A percentile compares a stretch with the other conserved stretches of the same genome.
phyloP scores from a whole-genome alignment of 108 stramenopile genomes.

The Asterionellopsis glacialis region DNA sequence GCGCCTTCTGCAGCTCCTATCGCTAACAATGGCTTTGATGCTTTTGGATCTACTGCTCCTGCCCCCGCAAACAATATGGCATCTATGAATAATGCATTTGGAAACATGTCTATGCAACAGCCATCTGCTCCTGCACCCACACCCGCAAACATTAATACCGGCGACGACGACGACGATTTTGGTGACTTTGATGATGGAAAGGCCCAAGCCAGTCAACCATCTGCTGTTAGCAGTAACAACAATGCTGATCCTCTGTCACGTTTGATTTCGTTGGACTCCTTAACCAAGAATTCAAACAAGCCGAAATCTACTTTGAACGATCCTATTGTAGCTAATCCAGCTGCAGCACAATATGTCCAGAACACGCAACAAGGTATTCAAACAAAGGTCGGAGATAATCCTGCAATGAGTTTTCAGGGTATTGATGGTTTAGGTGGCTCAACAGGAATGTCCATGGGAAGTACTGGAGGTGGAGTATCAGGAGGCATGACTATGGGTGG shows the following conservation, averaged over 20 bases:
- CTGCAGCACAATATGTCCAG: slow-evolving; percentile 25
- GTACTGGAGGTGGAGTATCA: background rate
- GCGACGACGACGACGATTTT: slow-evolving; percentile 40
- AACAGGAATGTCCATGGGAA: slow-evolving; percentile 2
- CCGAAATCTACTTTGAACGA: slow-evolving; percentile 23
- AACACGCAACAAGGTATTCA: slow-evolving; percentile 14
- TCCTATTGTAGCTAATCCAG: slow-evolving; percentile 22
- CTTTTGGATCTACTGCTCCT: slow-evolving; percentile 40
- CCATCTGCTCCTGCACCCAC: slow-evolving; percentile 16
- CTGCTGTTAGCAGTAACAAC: background rate
- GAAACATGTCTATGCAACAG: slow-evolving; percentile 25
- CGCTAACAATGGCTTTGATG: slow-evolving; percentile 47
- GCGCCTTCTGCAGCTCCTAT: slow-evolving; percentile 4
- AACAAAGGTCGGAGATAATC: background rate
- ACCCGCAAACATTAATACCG: slow-evolving; percentile 2
- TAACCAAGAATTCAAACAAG: slow-evolving; percentile 65
- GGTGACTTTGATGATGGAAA: slow-evolving; percentile 63
- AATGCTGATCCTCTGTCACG: slow-evolving; percentile 57
- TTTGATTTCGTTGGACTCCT: slow-evolving; percentile 72
- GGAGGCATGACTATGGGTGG: slow-evolving; percentile 12
- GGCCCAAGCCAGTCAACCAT: slow-evolving; percentile 27
- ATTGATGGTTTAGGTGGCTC: slow-evolving; percentile 20
- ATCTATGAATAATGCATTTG: slow-evolving; percentile 41
- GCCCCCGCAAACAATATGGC: slow-evolving; percentile 3
- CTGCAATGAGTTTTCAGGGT: slow-evolving; percentile 14